Base-by-base conservation (phyloP, 2,329 filamentous ascomycete species). In the Scytalidium lignicola region DNA sequence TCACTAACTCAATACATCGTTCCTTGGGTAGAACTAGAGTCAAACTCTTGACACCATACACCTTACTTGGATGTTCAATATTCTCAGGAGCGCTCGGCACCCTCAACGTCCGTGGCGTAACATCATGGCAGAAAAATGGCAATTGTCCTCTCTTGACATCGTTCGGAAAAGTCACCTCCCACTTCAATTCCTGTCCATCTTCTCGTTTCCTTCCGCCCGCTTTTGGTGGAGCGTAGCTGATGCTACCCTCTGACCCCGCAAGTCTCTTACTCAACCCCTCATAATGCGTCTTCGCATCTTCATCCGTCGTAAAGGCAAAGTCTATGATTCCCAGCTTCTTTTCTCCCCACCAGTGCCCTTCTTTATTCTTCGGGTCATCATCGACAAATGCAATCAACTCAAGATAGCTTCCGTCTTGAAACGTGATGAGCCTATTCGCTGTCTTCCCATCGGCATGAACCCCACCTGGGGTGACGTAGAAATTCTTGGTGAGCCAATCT, bases 101-200 rank as follows among this genome's bases (percentile, higher is more conserved):
- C 0, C 83, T 66, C 2, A 79, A 60, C n/a, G 66, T 55, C 6
- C 83, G 64, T 2, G 73, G 66, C 2, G 83, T 86, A 12, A 78
- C 65, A 61, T 88, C 84, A 43, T 86, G 72, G 58, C 80, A 84
- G 72, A 78, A 87, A 56, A 87, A 87, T 0, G 83, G 84, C 10
- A 82, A 59, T 13, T 67, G 66, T 0, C 82, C 80, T 0, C 76
- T 67, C 8, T 67, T 57, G 15, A 55, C 46, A 17, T 52, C 61
- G 12, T 67, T 66, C 0, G 69, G 62, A 0, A 73, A 71, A 17
- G 79, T 77, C 20, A 82, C 74, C 20, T 75, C 71, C 82, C 83
- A 88, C 51, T 78, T 70, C 23, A 86, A 63, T 26, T 76, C 71
- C 1, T 68, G 66, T 0, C 80, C 80, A 59, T 85, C 80, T 0